phyloP scores from a whole-genome alignment of 2,329 filamentous ascomycete species.

The Samsoniella hepiali region DNA sequence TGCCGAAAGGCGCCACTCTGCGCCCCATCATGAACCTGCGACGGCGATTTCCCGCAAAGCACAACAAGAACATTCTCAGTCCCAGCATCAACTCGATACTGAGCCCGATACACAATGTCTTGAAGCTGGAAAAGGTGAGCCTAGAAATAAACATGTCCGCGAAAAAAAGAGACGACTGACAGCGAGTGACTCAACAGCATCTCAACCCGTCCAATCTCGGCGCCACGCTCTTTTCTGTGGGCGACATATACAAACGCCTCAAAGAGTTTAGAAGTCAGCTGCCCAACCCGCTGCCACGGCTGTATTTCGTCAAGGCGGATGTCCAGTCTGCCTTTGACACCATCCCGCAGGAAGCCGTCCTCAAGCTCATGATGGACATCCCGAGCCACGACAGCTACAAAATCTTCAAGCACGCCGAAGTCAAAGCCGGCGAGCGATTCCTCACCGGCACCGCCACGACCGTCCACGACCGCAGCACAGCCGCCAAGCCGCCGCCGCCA shows the following conservation, averaged over 20 bases:
- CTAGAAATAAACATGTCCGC: neutral
- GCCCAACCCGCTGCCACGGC: constrained; percentile 33
- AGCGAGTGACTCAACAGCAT: constrained; percentile 24
- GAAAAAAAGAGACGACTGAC: constrained; percentile 20
- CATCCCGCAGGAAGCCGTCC: constrained; percentile 75
- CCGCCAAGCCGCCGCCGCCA: constrained; percentile 17
- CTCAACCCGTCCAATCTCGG: constrained; percentile 63
- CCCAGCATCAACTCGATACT: constrained; percentile 51
- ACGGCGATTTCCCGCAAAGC: constrained; percentile 53
- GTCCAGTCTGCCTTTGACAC: constrained; percentile 93
- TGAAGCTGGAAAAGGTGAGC: constrained; percentile 73
- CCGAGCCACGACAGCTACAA: constrained; percentile 61
- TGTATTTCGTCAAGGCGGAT: constrained; percentile 92
- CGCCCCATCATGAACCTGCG: constrained; percentile 86
- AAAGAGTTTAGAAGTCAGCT: constrained; percentile 62
- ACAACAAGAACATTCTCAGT: constrained; percentile 61
- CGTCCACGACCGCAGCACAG: constrained; percentile 6
- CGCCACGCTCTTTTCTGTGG: constrained; percentile 74
- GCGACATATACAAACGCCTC: constrained; percentile 73
- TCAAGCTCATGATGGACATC: constrained; percentile 62
- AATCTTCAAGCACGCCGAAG: constrained; percentile 71
- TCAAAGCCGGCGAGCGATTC: constrained; percentile 47
- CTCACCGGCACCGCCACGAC: constrained; percentile 20
- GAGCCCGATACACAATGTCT: constrained; percentile 68
- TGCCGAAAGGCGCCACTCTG: constrained; percentile 75